These are phyloP conservation scores for Phyllosticta capitalensis DNA, from an alignment of 2,329 filamentous ascomycete species.

Conservation along the genomic window DNA sequence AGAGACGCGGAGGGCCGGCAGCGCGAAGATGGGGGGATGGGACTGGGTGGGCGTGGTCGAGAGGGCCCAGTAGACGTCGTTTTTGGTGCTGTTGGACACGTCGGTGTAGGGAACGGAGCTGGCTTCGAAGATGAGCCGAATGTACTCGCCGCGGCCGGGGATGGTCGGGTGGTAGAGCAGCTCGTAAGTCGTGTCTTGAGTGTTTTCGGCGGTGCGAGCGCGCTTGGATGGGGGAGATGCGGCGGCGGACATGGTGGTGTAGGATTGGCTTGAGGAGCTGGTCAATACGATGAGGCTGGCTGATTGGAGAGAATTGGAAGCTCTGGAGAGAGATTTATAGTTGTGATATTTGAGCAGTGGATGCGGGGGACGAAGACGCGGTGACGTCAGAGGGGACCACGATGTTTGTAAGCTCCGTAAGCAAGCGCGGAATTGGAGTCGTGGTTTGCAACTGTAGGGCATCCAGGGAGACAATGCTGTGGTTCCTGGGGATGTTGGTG, in stretches of 20 bases:
- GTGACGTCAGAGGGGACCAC: background rate
- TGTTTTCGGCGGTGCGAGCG: conserved; percentile 22
- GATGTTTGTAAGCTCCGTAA: background rate
- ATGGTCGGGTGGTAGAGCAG: conserved; percentile 63
- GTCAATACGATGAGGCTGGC: background rate
- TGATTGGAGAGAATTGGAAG: background rate
- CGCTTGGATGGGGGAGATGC: conserved; percentile 14
- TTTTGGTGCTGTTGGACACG: conserved; percentile 39
- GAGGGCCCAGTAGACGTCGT: conserved; percentile 45
- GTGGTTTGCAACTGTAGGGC: too few relatives aligned
- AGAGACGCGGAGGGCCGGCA: conserved; percentile 51
- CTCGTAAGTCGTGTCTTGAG: conserved; percentile 38
- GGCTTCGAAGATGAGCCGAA: conserved; percentile 67
- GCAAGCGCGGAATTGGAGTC: background rate
- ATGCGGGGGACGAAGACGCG: background rate
- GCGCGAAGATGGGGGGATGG: conserved; percentile 53
- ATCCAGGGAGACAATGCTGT: too few relatives aligned
- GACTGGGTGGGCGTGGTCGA: conserved; percentile 30
- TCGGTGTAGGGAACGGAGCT: conserved; percentile 56
- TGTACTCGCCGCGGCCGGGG: conserved; percentile 65
- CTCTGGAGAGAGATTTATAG: background rate
- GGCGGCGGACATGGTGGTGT: conserved; percentile 12
- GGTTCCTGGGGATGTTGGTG: too few relatives aligned
- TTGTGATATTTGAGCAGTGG: background rate
- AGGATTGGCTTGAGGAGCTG: background rate